phyloP scores from a whole-genome alignment of 257 asterid species.

The Lycium barbarum region DNA sequence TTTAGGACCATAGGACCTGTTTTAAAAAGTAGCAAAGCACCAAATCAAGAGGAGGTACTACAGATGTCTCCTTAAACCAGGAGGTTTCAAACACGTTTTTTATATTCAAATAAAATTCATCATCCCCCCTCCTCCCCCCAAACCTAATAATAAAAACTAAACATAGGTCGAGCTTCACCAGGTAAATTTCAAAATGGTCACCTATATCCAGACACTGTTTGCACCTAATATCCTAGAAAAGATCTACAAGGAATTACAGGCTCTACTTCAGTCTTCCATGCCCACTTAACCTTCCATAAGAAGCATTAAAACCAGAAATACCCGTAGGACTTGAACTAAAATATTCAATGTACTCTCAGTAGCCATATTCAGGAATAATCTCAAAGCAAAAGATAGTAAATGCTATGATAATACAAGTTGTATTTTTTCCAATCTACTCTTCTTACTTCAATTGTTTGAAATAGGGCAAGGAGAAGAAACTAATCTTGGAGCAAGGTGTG shows the following conservation, averaged over 20 bases:
- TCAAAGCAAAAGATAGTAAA: background rate
- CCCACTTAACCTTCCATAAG: background rate
- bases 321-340: background rate
- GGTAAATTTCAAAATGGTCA: background rate
- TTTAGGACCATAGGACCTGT: background rate
- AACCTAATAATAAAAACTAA: background rate
- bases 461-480: background rate
- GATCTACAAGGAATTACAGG: slow-evolving; percentile 13
- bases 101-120: background rate
- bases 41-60: background rate
- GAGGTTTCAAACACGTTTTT: background rate
- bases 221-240: slow-evolving; percentile 6
- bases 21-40: background rate
- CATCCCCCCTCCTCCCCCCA: too few species aligned
- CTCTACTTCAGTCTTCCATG: background rate
- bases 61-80: background rate
- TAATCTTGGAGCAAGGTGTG: slow-evolving; percentile 1
- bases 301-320: background rate
- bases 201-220: background rate
- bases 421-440: background rate
- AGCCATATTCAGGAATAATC: slow-evolving; percentile 13
- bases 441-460: background rate
- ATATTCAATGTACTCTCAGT: background rate
- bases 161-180: background rate
- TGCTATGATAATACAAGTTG: background rate